Percentiles rank a stretch among this genome's conserved stretches.
Evolutionary conservation across 2,329 filamentous ascomycete genomes (phyloP).

Genomic region (Colletotrichum lindemuthianum): DNA sequence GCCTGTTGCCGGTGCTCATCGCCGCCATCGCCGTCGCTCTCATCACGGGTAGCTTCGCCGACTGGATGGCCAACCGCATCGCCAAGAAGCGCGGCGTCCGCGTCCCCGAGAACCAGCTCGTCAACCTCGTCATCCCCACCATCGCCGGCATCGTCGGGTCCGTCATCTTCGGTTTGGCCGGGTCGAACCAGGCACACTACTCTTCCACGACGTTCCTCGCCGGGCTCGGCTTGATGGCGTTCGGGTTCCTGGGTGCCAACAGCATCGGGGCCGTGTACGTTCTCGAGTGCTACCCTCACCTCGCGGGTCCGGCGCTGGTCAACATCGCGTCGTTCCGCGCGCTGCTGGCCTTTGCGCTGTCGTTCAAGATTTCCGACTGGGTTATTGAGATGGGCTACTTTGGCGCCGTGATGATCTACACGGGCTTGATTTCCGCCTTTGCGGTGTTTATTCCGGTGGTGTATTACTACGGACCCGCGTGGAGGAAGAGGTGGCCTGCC

Average conservation of each 20-base stretch:
- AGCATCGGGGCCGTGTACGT: slow-evolving; percentile 45
- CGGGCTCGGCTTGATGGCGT: slow-evolving; percentile 42
- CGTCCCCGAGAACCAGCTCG: slow-evolving; percentile 47
- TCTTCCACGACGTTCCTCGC: slow-evolving; percentile 39
- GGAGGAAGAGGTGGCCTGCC: slow-evolving; percentile 26
- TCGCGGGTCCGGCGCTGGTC: slow-evolving; percentile 43
- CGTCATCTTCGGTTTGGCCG: slow-evolving; percentile 45
- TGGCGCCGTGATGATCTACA: slow-evolving; percentile 43
- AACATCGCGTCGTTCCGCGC: slow-evolving; percentile 46
- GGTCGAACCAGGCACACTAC: slow-evolving; percentile 41
- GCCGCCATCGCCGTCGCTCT: slow-evolving; percentile 46
- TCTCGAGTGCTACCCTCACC: slow-evolving; percentile 45
- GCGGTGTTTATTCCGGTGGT: slow-evolving; percentile 43
- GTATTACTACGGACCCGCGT: slow-evolving; percentile 36
- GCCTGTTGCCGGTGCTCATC: slow-evolving; percentile 41
- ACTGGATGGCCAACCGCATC: slow-evolving; percentile 41
- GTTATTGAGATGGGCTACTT: slow-evolving; percentile 42
- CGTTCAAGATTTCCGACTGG: slow-evolving; percentile 42
- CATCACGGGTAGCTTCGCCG: slow-evolving; percentile 43
- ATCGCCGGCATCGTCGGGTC: slow-evolving; percentile 41
- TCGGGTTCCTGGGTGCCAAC: slow-evolving; percentile 42
- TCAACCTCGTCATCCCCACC: slow-evolving; percentile 44
- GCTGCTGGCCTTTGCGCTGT: slow-evolving; percentile 43
- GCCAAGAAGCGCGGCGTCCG: slow-evolving; percentile 41
- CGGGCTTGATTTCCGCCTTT: slow-evolving; percentile 44